A percentile compares a stretch with the other conserved stretches of the same genome.
phyloP scores from a whole-genome alignment of 352 stramenopile species.

The Pythium phragmiticola region DNA sequence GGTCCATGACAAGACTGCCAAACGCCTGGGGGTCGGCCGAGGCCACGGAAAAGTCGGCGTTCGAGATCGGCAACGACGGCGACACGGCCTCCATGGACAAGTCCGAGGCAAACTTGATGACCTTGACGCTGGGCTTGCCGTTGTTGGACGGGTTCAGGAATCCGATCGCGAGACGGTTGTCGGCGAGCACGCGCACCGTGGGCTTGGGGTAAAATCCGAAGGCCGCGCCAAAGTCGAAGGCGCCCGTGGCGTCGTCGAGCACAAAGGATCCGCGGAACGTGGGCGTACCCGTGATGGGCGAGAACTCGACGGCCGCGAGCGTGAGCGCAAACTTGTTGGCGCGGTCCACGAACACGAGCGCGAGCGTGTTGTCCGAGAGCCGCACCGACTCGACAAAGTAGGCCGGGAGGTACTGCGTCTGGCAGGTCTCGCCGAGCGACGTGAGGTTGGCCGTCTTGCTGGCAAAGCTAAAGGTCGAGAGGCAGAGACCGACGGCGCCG shows the following conservation, averaged over 20 bases:
- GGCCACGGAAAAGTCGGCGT: conserved; percentile 65
- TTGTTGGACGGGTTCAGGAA: conserved; percentile 79
- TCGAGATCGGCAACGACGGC: conserved; percentile 63
- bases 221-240: conserved; percentile 67
- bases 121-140: conserved; percentile 72
- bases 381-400: conserved; percentile 75
- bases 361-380: conserved; percentile 59
- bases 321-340: conserved; percentile 78
- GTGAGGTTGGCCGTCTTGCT: conserved; percentile 31
- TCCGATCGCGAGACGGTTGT: conserved; percentile 56
- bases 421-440: conserved; percentile 40
- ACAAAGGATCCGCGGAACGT: conserved; percentile 76
- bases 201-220: conserved; percentile 72
- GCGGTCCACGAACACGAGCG: conserved; percentile 67
- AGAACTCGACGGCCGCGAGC: conserved; percentile 67
- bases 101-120: conserved; percentile 65
- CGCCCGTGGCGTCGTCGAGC: conserved; percentile 51
- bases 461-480: conserved; percentile 41
- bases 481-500: conserved; percentile 52
- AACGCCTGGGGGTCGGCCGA: conserved; percentile 51
- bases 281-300: conserved; percentile 40
- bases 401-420: conserved; percentile 51
- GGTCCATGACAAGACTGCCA: conserved; percentile 54
- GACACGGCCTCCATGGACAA: conserved; percentile 50
- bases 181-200: conserved; percentile 44